Conservation (phyloP, 2,329 filamentous ascomycete genomes). For the Orbilia javanica region DNA sequence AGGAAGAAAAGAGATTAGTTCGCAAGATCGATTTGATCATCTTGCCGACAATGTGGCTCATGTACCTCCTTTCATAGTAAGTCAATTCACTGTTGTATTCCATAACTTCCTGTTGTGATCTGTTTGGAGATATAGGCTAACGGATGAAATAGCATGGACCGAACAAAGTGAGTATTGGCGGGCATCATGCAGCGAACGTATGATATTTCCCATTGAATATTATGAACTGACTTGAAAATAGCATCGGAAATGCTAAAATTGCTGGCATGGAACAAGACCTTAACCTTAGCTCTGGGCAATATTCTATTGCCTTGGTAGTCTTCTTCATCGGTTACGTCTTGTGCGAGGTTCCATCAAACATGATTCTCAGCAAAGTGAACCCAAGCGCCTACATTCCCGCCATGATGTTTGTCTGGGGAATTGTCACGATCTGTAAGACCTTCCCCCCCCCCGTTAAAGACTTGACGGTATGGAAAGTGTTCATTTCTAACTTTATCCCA, state of each 20-base stretch:
- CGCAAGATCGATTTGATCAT: constrained; percentile 63
- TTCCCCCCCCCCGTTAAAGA: background rate
- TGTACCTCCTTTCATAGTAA: constrained; percentile 63
- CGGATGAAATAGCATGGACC: constrained; percentile 42
- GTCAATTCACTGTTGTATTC: background rate
- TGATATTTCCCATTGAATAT: background rate
- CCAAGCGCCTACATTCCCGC: constrained; percentile 69
- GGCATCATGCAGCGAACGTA: too few species aligned
- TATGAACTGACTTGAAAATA: constrained; percentile 58
- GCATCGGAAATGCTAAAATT: constrained; percentile 69
- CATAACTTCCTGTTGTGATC: background rate
- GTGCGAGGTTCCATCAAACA: constrained; percentile 70
- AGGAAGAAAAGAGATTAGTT: constrained; percentile 61
- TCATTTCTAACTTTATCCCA: constrained; percentile 10
- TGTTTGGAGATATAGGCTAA: background rate
- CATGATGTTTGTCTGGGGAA: constrained; percentile 71
- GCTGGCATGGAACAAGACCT: constrained; percentile 69
- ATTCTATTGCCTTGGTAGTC: constrained; percentile 69
- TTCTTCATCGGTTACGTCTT: constrained; percentile 71
- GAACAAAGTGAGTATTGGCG: constrained; percentile 57
- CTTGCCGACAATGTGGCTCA: constrained; percentile 63
- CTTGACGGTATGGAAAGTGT: background rate
- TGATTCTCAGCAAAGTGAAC: constrained; percentile 68
- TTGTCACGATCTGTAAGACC: constrained; percentile 65
- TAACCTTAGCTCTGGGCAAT: constrained; percentile 68